Base-by-base conservation (phyloP, 805 yeast genomes). In the Ogataea polymorpha region DNA sequence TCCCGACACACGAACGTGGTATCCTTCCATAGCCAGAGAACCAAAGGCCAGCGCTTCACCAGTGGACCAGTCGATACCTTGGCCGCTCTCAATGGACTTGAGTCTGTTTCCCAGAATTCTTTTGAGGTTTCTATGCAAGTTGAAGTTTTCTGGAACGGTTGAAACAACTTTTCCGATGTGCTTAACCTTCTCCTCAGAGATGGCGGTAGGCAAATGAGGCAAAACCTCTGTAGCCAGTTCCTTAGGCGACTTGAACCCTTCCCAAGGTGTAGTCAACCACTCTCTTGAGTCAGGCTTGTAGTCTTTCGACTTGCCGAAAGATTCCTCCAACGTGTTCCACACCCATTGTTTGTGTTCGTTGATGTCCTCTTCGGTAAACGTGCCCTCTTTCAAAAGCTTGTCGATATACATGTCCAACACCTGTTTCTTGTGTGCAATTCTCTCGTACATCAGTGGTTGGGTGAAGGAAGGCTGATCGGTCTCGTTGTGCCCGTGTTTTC, bases 21-120 rank as follows among this genome's bases (percentile, higher is more conserved):
- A 85, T 51, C 99, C 99, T 71, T 93, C 99, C 59, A 81, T 65
- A 40, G 82, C 83, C 54, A 93, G 75, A 37, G 97, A 80, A 61
- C 98, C 99, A 59, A 83, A 91, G 14, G 99, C 99, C 56, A 93
- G 80, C 35, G 98, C 98, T 74, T 93, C 99, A 79, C 96, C 99
- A 44, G 99, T 93, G 35, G 99, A 84, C 99, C 98, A 93, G 68
- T 93, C 99, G 52, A 93, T 88, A 61, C 91, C 95, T 68, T 85
- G 88, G 61, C 99, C 99, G 14, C 79, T 65, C 54, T 87, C 93
- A 36, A 61, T 52, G 33, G 96, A 66, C 74, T 93, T 93, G 67
- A 84, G 77, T 73, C 99, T 86, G 59, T 79, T 76, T 61, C 76
- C 79, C 67, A 93, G 75, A 59, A 93, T 93, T 76, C 99, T 87